phyloP scores from a whole-genome alignment of 768 basidiomycete genomes.

The Porpolomopsis calyptriformis region DNA sequence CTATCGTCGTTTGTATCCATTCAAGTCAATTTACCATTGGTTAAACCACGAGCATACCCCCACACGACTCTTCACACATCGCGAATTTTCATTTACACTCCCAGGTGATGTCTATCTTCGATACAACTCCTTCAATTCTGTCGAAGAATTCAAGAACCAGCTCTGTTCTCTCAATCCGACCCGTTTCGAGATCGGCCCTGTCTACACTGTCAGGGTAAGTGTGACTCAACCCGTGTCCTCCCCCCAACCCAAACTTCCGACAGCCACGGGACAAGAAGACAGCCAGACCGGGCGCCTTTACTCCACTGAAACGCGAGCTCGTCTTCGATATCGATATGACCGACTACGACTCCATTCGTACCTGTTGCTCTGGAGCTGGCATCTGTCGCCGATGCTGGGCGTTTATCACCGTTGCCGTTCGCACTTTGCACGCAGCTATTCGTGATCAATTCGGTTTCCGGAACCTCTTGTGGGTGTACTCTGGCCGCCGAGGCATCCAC shows the following conservation, averaged over 20 bases:
- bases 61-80: conserved; percentile 75
- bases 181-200: conserved; percentile 94
- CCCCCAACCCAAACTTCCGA: not conserved
- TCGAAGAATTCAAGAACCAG: conserved; percentile 88
- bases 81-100: conserved; percentile 94
- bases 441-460: conserved; percentile 86
- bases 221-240: conserved; percentile 19
- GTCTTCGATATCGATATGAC: conserved; percentile 99
- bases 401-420: conserved; percentile 88
- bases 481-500: conserved; percentile 96
- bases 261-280: conserved; percentile 89
- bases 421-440: conserved; percentile 68
- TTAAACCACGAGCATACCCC: conserved; percentile 84
- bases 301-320: conserved; percentile 76
- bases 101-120: conserved; percentile 86
- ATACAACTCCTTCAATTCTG: conserved; percentile 80
- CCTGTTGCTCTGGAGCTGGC: conserved; percentile 83
- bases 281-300: conserved; percentile 52
- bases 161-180: conserved; percentile 76
- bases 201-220: conserved; percentile 72
- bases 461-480: conserved; percentile 95
- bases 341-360: conserved; percentile 91
- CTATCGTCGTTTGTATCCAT: conserved; percentile 88
- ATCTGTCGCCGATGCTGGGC: conserved; percentile 93
- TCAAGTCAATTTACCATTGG: conserved; percentile 90